Conservation (phyloP, 1,284 basidiomycete species). For the Ganoderma resinaceum region DNA sequence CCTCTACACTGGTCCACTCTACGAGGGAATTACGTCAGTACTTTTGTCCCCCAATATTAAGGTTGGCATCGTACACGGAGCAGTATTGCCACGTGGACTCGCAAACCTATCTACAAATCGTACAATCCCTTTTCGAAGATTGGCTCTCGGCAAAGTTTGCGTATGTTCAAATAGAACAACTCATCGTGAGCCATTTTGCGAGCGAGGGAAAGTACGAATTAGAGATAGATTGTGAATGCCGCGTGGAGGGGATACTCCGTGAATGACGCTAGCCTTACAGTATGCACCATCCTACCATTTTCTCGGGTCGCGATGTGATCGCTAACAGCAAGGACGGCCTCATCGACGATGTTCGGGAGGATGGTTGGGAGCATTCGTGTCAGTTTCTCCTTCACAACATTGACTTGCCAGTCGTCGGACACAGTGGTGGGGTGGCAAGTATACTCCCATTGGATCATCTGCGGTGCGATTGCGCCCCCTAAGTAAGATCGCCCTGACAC, state of each 20-base stretch:
- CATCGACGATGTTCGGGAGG: conserved; percentile 37
- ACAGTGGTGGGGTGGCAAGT: conserved; percentile 9
- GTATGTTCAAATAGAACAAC: not conserved
- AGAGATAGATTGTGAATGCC: too few relatives aligned
- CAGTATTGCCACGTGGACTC: too few relatives aligned
- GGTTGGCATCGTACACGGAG: too few relatives aligned
- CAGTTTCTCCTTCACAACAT: conserved; percentile 33
- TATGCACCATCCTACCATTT: conserved; percentile 2
- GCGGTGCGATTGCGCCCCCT: not conserved
- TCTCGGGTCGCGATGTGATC: conserved; percentile 23
- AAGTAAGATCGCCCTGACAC: not conserved
- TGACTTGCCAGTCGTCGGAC: conserved; percentile 36
- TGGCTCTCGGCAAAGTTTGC: too few relatives aligned
- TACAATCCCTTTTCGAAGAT: too few relatives aligned
- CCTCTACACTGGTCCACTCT: conserved; percentile 19
- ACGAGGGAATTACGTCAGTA: not conserved
- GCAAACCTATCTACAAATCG: too few relatives aligned
- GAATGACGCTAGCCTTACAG: too few relatives aligned
- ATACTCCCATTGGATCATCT: conserved; percentile 25
- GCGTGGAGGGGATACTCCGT: too few relatives aligned
- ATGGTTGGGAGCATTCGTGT: conserved; percentile 31
- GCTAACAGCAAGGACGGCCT: conserved; percentile 33
- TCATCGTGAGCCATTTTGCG: too few relatives aligned
- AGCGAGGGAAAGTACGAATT: too few relatives aligned
- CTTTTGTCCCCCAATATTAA: too few relatives aligned